Evolutionary conservation across 768 basidiomycete species (phyloP), one percentile per base, ranked within the genome.

Genomic region (Naganishia kalamii): DNA sequence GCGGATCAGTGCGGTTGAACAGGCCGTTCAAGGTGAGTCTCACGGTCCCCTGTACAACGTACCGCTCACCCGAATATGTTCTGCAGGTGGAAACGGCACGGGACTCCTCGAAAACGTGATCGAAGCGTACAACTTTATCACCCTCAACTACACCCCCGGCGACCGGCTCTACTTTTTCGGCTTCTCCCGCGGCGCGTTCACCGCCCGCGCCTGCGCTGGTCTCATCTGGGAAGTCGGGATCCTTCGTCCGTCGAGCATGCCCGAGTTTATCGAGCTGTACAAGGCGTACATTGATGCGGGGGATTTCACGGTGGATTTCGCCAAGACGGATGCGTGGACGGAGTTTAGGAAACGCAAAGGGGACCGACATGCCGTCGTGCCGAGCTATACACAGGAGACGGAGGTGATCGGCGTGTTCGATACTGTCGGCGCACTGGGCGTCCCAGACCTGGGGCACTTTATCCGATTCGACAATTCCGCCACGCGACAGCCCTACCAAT

Each of bases 101-200:
- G 60, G 60, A 2, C 44, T 62, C 10, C 32, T 62, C 30, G 60
- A 62, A 10, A 62, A 62, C 19, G 60, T 62, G 15, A 62, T 62
- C 30, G 60, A 62, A 62, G 60, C 60, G 2, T 62, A 48, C 46
- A 62, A 62, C 32, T 62, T 62, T 25, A 46, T 62, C 60, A 46
- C 49, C 46, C 23, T 29, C 44, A 62, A 62, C 33, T 62, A 29
- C 32, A 62, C 60, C 17, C 23, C 30, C 0, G 86, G 85, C 0
- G 88, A 90, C 76, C 86, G 84, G 67, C 87, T 91, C 6, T 89
- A 83, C 73, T 80, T 91, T 3, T 90, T 90, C 85, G 88, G 90
- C 0, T 92, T 91, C 72, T 90, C 89, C 50, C 83, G 90, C 32
- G 85, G 85, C 17, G 83, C 83, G 2, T 89, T 84, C 71, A 86